These are phyloP conservation scores for Sporothrix mexicana DNA, from an alignment of 2,329 filamentous ascomycete genomes.

Conservation along the genomic window DNA sequence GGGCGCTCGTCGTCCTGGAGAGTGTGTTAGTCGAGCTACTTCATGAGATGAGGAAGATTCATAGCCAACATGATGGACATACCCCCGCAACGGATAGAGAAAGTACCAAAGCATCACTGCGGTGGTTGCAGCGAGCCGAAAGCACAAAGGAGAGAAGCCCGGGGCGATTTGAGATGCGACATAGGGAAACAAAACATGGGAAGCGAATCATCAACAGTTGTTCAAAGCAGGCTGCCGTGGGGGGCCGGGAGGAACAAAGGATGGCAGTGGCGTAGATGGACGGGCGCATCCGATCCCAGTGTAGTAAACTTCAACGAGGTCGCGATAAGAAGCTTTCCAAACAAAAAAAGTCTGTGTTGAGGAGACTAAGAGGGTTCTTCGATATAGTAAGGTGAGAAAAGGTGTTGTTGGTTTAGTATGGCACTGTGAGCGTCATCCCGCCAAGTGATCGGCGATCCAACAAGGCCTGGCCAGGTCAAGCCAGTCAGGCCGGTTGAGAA, in stretches of 20 bases:
- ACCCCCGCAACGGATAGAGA: constrained; percentile 78
- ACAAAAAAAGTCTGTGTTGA: too few species aligned
- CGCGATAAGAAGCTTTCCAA: too few species aligned
- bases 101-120: constrained; percentile 74
- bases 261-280: too few species aligned
- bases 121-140: constrained; percentile 16
- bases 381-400: background rate
- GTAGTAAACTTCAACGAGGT: background rate
- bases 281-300: background rate
- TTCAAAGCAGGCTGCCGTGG: background rate
- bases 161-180: background rate
- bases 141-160: background rate
- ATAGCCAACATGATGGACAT: constrained; percentile 71
- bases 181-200: constrained; percentile 18
- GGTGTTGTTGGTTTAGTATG: background rate
- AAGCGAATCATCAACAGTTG: background rate
- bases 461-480: background rate
- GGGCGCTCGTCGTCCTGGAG: constrained; percentile 73
- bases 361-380: background rate
- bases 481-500: background rate
- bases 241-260: background rate
- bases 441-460: constrained; percentile 19
- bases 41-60: constrained; percentile 50
- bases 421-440: constrained; percentile 11
- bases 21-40: constrained; percentile 45